Base-by-base conservation (phyloP, 108 stramenopile genomes). In the Conticribra weissflogii region DNA sequence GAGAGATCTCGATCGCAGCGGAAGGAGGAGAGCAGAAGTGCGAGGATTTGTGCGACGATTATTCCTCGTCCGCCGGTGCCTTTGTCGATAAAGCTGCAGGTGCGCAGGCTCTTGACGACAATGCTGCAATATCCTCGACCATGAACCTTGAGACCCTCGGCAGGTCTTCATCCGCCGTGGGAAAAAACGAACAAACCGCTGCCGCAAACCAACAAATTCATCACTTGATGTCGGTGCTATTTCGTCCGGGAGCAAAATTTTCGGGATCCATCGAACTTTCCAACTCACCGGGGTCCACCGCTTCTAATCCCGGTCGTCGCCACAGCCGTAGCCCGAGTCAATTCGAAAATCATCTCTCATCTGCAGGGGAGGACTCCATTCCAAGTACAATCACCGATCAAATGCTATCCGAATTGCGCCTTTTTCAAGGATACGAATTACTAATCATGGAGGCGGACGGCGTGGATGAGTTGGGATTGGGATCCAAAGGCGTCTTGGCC, bases 381-480 rank as follows among this genome's bases (percentile, higher is more conserved):
- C 30, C 34, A 12, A 65, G 51, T 36, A 34, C 54, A 0, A 65
- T 53, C 16, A 45, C 50, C n/a, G 64, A 66, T 25, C 19, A 19
- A 30, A 41, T 41, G 36, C 12, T 41, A 12, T 41, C 36, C 5
- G 36, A 41, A 41, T 5, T 41, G 36, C 36, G 36, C 36, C 27
- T 31, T 60, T 50, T 51, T 33, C 59, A 36, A 29, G 51, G 49
- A 16, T 78, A 78, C 29, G 63, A 65, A 28, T 64, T 78, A 25
- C 41, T 71, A 4, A 64, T 71, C n/a, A 78, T 78, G 77, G 69
- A 78, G 53, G 54, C 19, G 46, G 58, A 78, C 60, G 59, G 15
- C 5, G 41, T 52, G 36, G 77, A 78, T 54, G 77, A 78, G 50
- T 28, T 78, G 24, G 77, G 77, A n/a, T n/a, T n/a, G 0, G 49